Evolutionary conservation across 1,284 basidiomycete species (phyloP).

Genomic region (Pulveroboletus sp.): DNA sequence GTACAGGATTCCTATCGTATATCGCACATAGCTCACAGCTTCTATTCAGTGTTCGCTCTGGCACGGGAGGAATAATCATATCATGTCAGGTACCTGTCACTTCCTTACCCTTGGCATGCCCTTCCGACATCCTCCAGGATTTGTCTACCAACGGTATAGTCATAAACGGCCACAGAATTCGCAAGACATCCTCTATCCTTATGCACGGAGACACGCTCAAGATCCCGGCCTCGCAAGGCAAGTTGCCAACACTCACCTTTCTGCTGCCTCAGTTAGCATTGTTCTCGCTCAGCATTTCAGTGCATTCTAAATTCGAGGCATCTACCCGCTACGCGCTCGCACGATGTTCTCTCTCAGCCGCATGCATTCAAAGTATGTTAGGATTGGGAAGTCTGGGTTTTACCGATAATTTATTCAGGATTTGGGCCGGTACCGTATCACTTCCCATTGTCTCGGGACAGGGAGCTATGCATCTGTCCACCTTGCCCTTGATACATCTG

Average conservation of each 20-base stretch:
- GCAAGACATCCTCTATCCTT: constrained; percentile 63
- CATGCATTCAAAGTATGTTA: constrained; percentile 51
- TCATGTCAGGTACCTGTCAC: constrained; percentile 62
- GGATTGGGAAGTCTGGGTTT: constrained; percentile 3
- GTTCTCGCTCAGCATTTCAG: constrained; percentile 55
- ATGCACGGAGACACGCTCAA: constrained; percentile 72
- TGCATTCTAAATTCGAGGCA: constrained; percentile 61
- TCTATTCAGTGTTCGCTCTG: constrained; percentile 54
- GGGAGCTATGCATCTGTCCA: constrained; percentile 84
- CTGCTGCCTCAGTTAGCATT: not conserved
- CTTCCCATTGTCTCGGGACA: constrained; percentile 72
- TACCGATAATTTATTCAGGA: constrained; percentile 36
- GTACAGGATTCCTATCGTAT: constrained; percentile 19
- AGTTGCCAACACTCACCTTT: constrained; percentile 6
- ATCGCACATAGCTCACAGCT: not conserved
- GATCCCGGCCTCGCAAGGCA: constrained; percentile 66
- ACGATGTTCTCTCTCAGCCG: constrained; percentile 58
- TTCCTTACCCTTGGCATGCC: not conserved
- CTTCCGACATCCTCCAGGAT: constrained; percentile 49
- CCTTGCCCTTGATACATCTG: constrained; percentile 65
- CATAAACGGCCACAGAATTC: constrained; percentile 68
- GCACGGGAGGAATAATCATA: constrained; percentile 68
- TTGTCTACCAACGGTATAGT: constrained; percentile 75
- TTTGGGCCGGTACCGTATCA: constrained; percentile 66
- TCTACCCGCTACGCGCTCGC: constrained; percentile 49